Evolutionary conservation across 192 early-diverging fungal genomes (phyloP).

Genomic region (Piromyces sp.): DNA sequence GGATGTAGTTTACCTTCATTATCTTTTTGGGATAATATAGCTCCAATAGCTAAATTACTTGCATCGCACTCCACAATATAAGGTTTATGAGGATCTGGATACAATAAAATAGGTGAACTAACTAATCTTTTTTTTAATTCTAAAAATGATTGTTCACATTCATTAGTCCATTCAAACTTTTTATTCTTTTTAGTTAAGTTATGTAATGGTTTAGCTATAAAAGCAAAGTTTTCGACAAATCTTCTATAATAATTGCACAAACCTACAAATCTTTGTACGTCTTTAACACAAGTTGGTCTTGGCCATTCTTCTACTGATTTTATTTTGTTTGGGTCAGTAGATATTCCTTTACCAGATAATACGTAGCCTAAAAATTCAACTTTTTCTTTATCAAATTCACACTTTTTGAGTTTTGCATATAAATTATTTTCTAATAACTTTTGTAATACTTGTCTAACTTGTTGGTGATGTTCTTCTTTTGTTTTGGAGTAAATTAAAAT

Average conservation of each 20-base stretch:
- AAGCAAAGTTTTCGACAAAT: slow-evolving; percentile 8
- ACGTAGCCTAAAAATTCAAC: slow-evolving; percentile 13
- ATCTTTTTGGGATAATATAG: no score
- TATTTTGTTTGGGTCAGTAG: slow-evolving; percentile 12
- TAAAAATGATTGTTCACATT: slow-evolving; percentile 7
- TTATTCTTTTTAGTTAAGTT: slow-evolving; percentile 1
- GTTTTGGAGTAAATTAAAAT: slow-evolving; percentile 14
- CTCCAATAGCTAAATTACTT: no score
- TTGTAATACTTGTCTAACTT: slow-evolving; percentile 10
- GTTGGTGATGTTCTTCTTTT: neutral
- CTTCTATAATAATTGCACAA: slow-evolving; percentile 14
- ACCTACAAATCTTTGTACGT: slow-evolving; percentile 9
- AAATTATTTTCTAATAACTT: slow-evolving; percentile 8
- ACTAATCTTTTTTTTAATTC: slow-evolving; percentile 8
- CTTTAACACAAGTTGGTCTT: slow-evolving; percentile 1
- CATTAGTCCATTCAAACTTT: slow-evolving; percentile 1
- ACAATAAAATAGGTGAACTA: no score
- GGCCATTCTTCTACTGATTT: slow-evolving; percentile 8
- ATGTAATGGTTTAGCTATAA: slow-evolving; percentile 6
- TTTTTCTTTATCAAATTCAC: slow-evolving; percentile 6
- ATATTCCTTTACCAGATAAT: slow-evolving; percentile 12
- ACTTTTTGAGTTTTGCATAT: slow-evolving; percentile 17
- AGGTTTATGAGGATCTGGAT: no score
- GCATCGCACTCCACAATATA: no score
- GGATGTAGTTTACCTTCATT: no score